These are phyloP conservation scores for Cajanus cajan DNA, from an alignment of 306 rosid species.

Conservation along the genomic window DNA sequence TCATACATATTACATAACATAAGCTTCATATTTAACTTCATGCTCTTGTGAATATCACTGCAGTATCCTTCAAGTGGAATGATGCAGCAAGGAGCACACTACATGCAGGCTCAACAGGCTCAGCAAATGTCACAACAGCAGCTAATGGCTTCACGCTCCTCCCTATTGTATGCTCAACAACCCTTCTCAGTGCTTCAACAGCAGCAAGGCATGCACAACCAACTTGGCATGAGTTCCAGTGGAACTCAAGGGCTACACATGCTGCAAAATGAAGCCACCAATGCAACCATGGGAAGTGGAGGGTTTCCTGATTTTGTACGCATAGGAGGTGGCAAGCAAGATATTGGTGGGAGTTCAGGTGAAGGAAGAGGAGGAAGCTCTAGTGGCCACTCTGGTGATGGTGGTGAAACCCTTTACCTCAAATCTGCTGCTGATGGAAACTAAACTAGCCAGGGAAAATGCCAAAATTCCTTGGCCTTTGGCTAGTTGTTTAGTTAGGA, in stretches of 20 bases:
- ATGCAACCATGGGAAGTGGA: constrained; percentile 52
- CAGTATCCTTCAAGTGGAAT: constrained; percentile 75
- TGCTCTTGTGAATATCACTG: not conserved
- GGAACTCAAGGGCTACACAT: constrained; percentile 76
- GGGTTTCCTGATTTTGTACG: constrained; percentile 75
- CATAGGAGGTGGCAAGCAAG: constrained; percentile 70
- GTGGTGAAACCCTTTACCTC: constrained; percentile 76
- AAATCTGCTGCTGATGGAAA: constrained; percentile 71
- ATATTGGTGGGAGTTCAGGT: constrained; percentile 61
- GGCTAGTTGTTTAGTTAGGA: constrained; percentile 30
- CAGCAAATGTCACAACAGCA: constrained; percentile 87
- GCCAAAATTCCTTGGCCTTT: constrained; percentile 18
- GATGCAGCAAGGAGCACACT: constrained; percentile 82
- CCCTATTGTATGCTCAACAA: constrained; percentile 88
- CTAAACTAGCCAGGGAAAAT: constrained; percentile 46
- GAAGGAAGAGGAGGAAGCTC: constrained; percentile 82
- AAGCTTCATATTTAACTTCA: not conserved
- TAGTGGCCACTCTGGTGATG: constrained; percentile 70
- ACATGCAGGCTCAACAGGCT: constrained; percentile 86
- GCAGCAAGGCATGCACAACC: constrained; percentile 78
- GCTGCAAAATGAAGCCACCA: constrained; percentile 58
- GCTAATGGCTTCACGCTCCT: constrained; percentile 85
- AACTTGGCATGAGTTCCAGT: constrained; percentile 70
- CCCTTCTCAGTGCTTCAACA: constrained; percentile 74
- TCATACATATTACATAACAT: not conserved